Conservation (phyloP, 1,284 basidiomycete genomes). For the Moesziomyces parantarcticus region DNA sequence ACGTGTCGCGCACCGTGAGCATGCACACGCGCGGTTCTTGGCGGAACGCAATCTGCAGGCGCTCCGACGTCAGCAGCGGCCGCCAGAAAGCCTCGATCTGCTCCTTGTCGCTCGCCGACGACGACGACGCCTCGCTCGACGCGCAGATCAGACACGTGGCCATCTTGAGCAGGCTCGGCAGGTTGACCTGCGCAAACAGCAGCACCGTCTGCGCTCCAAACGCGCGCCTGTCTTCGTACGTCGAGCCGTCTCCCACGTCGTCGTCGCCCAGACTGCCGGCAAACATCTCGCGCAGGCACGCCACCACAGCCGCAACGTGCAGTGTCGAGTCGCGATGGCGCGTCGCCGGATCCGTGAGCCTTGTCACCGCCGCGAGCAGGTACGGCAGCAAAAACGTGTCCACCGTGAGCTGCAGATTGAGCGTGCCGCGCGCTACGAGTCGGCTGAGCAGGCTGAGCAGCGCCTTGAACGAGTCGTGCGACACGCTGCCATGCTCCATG, state of each 20-base stretch:
- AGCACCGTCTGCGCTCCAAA: constrained; percentile 35
- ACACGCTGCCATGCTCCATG: constrained; percentile 12
- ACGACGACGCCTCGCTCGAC: constrained; percentile 15
- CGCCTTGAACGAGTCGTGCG: constrained; percentile 12
- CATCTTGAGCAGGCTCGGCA: constrained; percentile 20
- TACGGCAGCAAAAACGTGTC: constrained; percentile 35
- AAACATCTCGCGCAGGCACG: constrained; percentile 25
- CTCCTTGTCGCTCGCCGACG: constrained; percentile 13
- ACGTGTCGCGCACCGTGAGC: constrained; percentile 31
- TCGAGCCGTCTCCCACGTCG: background rate
- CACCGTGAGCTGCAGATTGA: constrained; percentile 43
- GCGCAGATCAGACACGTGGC: constrained; percentile 28
- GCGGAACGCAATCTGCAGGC: constrained; percentile 40
- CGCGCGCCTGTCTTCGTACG: constrained; percentile 26
- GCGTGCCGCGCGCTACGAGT: constrained; percentile 37
- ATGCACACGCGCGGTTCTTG: constrained; percentile 26
- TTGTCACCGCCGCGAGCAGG: constrained; percentile 13
- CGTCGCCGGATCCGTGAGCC: constrained; percentile 35
- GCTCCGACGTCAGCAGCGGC: constrained; percentile 26
- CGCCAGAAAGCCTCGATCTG: constrained; percentile 26
- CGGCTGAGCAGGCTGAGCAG: constrained; percentile 20
- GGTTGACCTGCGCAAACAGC: constrained; percentile 31
- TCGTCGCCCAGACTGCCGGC: constrained; percentile 20
- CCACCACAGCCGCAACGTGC: constrained; percentile 15
- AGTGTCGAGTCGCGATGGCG: constrained; percentile 14